These are phyloP conservation scores for Neonectria ditissima DNA, from an alignment of 2,329 filamentous ascomycete genomes.

Conservation along the genomic window DNA sequence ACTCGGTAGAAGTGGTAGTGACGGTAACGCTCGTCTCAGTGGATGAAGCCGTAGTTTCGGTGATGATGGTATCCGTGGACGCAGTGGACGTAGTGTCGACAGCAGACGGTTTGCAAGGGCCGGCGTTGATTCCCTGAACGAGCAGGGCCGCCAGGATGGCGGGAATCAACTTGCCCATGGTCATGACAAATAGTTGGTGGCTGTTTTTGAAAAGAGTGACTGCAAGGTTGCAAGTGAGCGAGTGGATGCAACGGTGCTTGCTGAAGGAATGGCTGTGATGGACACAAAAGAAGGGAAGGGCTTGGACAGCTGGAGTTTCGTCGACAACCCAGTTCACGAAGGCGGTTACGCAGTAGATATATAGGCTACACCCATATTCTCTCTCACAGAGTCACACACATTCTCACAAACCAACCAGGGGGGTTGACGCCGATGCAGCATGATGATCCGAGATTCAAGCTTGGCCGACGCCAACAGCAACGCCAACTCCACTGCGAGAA, in stretches of 20 bases:
- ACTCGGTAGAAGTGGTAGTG: background rate
- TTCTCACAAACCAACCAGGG: background rate
- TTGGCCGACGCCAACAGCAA: background rate
- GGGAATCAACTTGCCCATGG: slow-evolving; percentile 2
- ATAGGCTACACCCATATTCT: too few species aligned
- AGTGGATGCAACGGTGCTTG: slow-evolving; percentile 3
- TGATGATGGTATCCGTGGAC: background rate
- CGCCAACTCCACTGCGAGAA: background rate
- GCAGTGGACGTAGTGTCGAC: background rate
- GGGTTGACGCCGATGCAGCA: background rate
- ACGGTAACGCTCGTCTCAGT: background rate
- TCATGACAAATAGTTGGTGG: too few species aligned
- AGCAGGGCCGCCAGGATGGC: slow-evolving; percentile 3
- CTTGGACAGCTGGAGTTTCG: background rate
- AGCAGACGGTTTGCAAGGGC: background rate
- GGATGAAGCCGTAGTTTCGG: background rate
- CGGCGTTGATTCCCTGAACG: slow-evolving; percentile 3
- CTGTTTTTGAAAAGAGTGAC: background rate
- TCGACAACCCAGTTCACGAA: background rate
- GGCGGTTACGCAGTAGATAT: background rate
- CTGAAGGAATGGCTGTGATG: background rate
- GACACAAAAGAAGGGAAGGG: background rate
- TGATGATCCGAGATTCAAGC: background rate
- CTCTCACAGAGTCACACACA: background rate
- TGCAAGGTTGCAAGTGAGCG: slow-evolving; percentile 1